Base-by-base conservation (phyloP, 1,139 yeast genomes). In the Geotrichum cucujoidarum region DNA sequence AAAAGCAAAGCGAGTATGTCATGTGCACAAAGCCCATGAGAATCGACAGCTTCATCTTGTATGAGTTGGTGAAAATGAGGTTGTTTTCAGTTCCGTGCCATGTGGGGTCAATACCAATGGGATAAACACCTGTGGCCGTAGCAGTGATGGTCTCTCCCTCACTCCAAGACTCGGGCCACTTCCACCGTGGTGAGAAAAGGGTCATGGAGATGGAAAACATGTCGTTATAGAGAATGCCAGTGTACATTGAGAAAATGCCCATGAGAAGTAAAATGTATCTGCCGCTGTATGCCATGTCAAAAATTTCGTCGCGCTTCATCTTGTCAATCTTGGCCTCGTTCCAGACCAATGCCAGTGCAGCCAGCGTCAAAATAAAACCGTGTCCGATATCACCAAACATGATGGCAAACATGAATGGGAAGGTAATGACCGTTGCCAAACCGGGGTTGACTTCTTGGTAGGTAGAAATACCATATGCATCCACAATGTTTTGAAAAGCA, bases 341-440 rank as follows among this genome's bases (percentile, higher is more conserved):
- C 45, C 76, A 57, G 14, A 92, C 89, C 59, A 92, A 70, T 39
- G 74, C 73, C 30, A 80, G 64, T 7, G 95, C 95, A 10, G 86
- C 90, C 55, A 87, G 66, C 40, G 81, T 71, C 59, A 94, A 73
- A 53, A 94, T 77, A 48, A 88, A 72, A 16, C 98, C 98, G 66
- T 92, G 99, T 3, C 99, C 99, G 53, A 90, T 69, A 70, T 92
- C 99, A 68, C 98, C 99, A 74, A 92, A 92, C 99, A 92, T 92
- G 58, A 94, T 86, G 32, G 98, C 97, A 72, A 92, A 92, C 96
- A 92, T 88, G 68, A 94, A 92, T 13, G 99, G 99, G 71, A 92
- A 92, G 0, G 99, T 92, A 31, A 92, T 85, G 42, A 90, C 78
- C 0, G 99, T 87, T 3, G 98, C 95, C 56, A 92, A 74, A 48